Base-by-base conservation (phyloP, 129 eudicot genomes). In the Helianthus annuus region DNA sequence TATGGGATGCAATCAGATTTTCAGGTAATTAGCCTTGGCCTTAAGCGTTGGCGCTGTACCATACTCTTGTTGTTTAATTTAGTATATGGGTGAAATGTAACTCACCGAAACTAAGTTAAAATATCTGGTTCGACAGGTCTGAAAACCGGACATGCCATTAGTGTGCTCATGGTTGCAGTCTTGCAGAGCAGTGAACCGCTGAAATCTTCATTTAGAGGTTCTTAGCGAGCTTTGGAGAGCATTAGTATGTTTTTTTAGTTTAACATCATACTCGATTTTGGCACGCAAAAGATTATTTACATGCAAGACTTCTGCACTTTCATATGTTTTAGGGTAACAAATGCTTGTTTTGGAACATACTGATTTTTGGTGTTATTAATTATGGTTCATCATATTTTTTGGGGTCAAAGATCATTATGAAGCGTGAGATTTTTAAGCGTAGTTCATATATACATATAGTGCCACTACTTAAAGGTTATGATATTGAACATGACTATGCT, bases 151-250 rank as follows among this genome's bases (percentile, higher is more conserved):
- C 15, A 38, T 58, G 15, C 15, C 40, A 58, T 58, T 58, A 58
- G 45, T 32, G 45, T 60, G 66, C 66, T 60, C 66, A 60, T 60
- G 45, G 66, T 32, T 60, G 66, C n/a, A n/a, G n/a, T n/a, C n/a
- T n/a, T n/a, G n/a, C 64, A 5, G 36, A 10, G 62, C 39, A 27
- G 66, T 34, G 65, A 29, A 12, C 11, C 44, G 36, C 19, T 13
- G 45, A 60, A 60, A 12, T 16, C 19, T 60, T 32, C 44, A 60
- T 34, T 60, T 29, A 5, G 19, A 13, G 9, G 64, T 11, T 12
- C 32, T 58, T 58, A 58, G 16, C 4, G 40, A 24, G 40, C 64
- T 58, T n/a, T 24, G 17, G 42, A 58, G 66, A 60, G 10, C 17
- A 13, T 29, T 60, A 13, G 45, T 60, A 13, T 60, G 17, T 4